Evolutionary conservation across 768 basidiomycete species (phyloP), one percentile per base, ranked within the genome.

Genomic region (Russula griseocarnosa): DNA sequence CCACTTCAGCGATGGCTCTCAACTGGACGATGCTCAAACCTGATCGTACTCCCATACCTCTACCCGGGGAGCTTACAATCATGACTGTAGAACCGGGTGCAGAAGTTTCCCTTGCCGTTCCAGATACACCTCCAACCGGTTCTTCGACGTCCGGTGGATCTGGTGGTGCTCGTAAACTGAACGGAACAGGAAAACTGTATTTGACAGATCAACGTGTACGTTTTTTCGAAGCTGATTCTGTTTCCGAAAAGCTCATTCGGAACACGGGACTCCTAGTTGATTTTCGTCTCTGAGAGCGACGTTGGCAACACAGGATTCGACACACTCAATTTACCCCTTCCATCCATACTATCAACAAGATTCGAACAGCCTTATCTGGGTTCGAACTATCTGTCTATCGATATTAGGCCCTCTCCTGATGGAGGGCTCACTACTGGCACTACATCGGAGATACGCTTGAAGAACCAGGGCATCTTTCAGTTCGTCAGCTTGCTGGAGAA

Each of bases 331-430:
- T 70, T 92, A 38, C 89, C 87, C 6, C 77, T 90, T 7, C 79
- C 77, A 38, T 78, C 86, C 0, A 82, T 92, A 63, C 74, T 90
- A 14, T 82, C 83, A 11, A 87, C 88, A 22, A 81, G 79, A 67
- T 92, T 88, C 71, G 84, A 90, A 67, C 90, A 92, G 71, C 91
- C 91, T 5, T 80, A 83, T 10, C 86, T 92, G 60, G 82, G 81
- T 52, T 73, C 81, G 11, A 92, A 92, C 73, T 88, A 82, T 67
- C 78, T 92, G 54, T 71, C 76, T 0, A 79, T 92, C 67, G 83
- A 86, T 53, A 76, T 92, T 70, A 83, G 80, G 68, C 89, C 91
- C 6, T 79, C 87, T 3, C 71, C 80, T 1, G 83, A 79, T 14
- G 89, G 90, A n/a, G 86, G 86, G 11, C 76, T 92, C 42, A 81